Conservation (phyloP, 805 yeast species). For the Isabelozyma rhagii region DNA sequence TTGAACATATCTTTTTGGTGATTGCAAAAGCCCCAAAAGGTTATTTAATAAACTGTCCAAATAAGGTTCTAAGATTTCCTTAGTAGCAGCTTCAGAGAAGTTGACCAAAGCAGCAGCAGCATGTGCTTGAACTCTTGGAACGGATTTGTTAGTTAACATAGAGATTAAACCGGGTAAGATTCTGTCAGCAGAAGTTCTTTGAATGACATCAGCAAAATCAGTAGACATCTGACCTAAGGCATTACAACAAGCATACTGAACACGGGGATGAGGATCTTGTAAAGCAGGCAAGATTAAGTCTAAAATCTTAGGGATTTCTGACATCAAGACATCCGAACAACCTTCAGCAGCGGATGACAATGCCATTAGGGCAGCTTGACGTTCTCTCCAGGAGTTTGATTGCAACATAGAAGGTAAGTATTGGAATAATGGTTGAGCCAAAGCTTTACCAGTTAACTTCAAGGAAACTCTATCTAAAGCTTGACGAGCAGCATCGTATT, state of each 20-base stretch:
- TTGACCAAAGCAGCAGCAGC: conserved; percentile 98
- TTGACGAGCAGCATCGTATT: conserved; percentile 89
- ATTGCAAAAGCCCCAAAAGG: conserved; percentile 70
- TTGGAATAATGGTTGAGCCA: conserved; percentile 85
- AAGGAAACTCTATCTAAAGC: conserved; percentile 89
- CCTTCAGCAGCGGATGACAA: conserved; percentile 97
- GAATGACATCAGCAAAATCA: conserved; percentile 88
- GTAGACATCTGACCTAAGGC: conserved; percentile 96
- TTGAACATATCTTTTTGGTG: conserved; percentile 90
- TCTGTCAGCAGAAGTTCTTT: conserved; percentile 72
- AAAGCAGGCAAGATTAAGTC: conserved; percentile 85
- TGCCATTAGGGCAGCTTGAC: conserved; percentile 97
- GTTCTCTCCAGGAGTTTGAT: conserved; percentile 83
- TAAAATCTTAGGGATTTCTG: conserved; percentile 76
- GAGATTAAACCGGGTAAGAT: conserved; percentile 87
- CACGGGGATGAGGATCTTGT: conserved; percentile 86
- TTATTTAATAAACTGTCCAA: conserved; percentile 76
- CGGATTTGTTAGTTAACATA: conserved; percentile 67
- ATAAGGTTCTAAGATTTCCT: conserved; percentile 88
- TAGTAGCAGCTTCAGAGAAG: conserved; percentile 87
- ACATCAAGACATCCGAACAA: conserved; percentile 81
- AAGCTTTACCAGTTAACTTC: conserved; percentile 74
- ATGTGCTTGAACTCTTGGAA: conserved; percentile 93
- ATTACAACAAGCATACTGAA: conserved; percentile 95
- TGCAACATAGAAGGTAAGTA: conserved; percentile 79